Evolutionary conservation across 306 rosid species (phyloP).

Genomic region (Dryas alaskensis): DNA sequence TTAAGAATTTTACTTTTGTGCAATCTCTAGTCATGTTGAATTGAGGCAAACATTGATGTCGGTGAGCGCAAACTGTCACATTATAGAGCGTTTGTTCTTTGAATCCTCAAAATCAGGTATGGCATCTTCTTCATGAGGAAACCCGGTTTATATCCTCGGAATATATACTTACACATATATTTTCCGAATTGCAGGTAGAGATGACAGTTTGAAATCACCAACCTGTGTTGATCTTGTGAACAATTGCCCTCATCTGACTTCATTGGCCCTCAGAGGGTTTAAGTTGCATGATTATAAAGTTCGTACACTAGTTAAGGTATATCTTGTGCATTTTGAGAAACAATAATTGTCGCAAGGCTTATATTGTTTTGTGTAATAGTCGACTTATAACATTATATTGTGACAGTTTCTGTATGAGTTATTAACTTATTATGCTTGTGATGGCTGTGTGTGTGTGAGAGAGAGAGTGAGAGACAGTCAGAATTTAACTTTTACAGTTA

Average conservation of each 20-base stretch:
- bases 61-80: slow-evolving; percentile 75
- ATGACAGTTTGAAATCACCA: slow-evolving; percentile 89
- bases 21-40: slow-evolving; percentile 74
- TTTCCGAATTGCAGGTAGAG: slow-evolving; percentile 70
- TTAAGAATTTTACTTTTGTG: slow-evolving; percentile 20
- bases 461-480: too few species aligned
- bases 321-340: slow-evolving; percentile 20
- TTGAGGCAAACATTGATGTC: slow-evolving; percentile 87
- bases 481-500: background rate
- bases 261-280: slow-evolving; percentile 95
- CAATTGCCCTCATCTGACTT: slow-evolving; percentile 71
- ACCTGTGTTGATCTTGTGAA: slow-evolving; percentile 70
- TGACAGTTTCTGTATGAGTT: background rate
- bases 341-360: background rate
- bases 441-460: background rate
- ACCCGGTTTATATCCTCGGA: slow-evolving; percentile 17
- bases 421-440: background rate
- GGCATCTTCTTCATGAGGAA: slow-evolving; percentile 19
- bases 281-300: slow-evolving; percentile 89
- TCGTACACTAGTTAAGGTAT: slow-evolving; percentile 85
- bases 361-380: background rate
- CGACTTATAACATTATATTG: background rate
- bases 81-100: slow-evolving; percentile 84
- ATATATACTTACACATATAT: slow-evolving; percentile 30
- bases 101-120: slow-evolving; percentile 92